Evolutionary conservation across 2,329 filamentous ascomycete genomes (phyloP).

Genomic region (Aureobasidium sp.): DNA sequence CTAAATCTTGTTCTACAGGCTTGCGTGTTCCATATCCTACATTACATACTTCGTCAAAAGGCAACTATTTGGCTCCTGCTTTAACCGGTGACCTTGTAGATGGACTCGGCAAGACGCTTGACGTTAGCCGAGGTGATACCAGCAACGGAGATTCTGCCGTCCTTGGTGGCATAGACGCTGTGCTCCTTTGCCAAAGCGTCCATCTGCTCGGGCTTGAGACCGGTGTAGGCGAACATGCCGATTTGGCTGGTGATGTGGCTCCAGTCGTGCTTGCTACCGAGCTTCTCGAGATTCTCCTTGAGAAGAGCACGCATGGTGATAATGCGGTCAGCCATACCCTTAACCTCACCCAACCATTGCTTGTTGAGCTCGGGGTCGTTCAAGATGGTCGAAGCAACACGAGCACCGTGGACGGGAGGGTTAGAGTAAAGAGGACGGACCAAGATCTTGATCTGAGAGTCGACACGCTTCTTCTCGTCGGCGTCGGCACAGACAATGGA

Average conservation of each 20-base stretch:
- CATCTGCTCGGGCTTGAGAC: conserved; percentile 86
- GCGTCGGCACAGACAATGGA: conserved; percentile 77
- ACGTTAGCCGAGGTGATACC: conserved; percentile 77
- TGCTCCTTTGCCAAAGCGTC: conserved; percentile 84
- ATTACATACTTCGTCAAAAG: conserved; percentile 4
- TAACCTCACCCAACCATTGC: conserved; percentile 95
- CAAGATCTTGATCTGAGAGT: conserved; percentile 97
- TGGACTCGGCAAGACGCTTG: conserved; percentile 71
- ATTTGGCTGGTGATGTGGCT: conserved; percentile 97
- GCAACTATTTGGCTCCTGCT: background rate
- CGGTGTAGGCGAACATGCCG: conserved; percentile 99
- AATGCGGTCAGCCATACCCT: conserved; percentile 98
- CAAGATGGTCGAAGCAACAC: conserved; percentile 86
- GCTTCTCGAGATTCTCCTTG: conserved; percentile 88
- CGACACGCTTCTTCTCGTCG: conserved; percentile 91
- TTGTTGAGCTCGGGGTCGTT: conserved; percentile 77
- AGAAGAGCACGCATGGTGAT: conserved; percentile 95
- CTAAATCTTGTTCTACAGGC: conserved; percentile 4
- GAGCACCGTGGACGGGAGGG: conserved; percentile 92
- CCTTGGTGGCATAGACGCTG: conserved; percentile 95
- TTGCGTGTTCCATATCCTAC: conserved; percentile 13
- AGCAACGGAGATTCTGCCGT: conserved; percentile 78
- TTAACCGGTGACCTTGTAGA: conserved; percentile 72
- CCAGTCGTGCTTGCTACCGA: conserved; percentile 97
- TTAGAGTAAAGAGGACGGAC: conserved; percentile 97